Base-by-base conservation (phyloP, 257 asterid genomes). In the Solanum lignicaule region DNA sequence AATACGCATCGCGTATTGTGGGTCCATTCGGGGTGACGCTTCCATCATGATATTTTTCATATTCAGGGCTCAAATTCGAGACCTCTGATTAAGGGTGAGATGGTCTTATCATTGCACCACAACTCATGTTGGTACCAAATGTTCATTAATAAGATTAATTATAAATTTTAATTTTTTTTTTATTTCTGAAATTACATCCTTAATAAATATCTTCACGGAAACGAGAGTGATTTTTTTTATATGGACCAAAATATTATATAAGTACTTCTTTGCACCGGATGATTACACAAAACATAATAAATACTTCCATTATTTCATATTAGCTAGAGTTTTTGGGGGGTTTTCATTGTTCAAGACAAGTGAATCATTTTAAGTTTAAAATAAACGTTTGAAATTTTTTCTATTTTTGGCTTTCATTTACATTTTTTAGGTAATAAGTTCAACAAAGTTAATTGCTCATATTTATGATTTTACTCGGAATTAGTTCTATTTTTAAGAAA, bases 41-140 rank as follows among this genome's bases (percentile, higher is more conserved):
- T 0, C 1, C 20, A 48, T 0, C 0, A 48, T 14, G 8, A 48
- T 48, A 0, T 15, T 48, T 0, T 48, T 0, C 1, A 48, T 48
- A 48, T 15, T 15, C 18, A 48, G 0, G 7, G 20, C 3, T 48
- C 20, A 16, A 48, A 48, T 15, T 0, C 1, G 21, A 48, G 8
- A 48, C 9, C 8, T 48, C 8, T 48, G 23, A 15, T 48, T 16
- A 48, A 48, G 23, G 7, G 1, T 48, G 9, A 2, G 0, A 48
- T 6, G 0, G 21, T 48, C 21, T 15, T 9, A 48, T 0, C 8
- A 15, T 0, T 48, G 0, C 60, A 48, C 3, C 21, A 15, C 60
- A 48, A 16, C 23, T 0, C 20, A 48, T 15, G 21, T 0, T 48
- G 1, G 0, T 5, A 48, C 3, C 31, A 62, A n/a, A 23, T 65